Percentiles rank a stretch among this genome's conserved stretches.
phyloP scores from a whole-genome alignment of 2,329 filamentous ascomycete species.

The Colletotrichum melonis region DNA sequence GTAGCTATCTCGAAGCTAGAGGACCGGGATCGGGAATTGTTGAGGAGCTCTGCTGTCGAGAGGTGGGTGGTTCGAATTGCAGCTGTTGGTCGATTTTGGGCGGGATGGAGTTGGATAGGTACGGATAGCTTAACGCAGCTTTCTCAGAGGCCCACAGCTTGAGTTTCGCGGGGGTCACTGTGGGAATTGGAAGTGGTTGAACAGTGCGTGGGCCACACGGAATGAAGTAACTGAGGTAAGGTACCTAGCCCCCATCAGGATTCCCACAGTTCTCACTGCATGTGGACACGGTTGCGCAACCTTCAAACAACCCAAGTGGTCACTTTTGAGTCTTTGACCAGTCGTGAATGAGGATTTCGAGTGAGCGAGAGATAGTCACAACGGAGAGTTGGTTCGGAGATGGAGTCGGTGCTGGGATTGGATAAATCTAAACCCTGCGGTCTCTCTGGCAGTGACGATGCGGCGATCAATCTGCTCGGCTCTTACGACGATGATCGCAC shows the following conservation, averaged over 20 bases:
- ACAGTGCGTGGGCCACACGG: background rate
- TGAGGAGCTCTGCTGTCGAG: slow-evolving; percentile 2
- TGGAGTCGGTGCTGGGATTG: background rate
- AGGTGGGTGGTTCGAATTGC: background rate
- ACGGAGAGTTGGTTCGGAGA: background rate
- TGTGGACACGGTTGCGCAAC: slow-evolving; percentile 32
- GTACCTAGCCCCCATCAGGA: background rate
- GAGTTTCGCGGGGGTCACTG: slow-evolving; percentile 7
- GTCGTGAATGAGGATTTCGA: too few relatives aligned
- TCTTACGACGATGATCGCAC: background rate
- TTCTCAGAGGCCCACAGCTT: background rate
- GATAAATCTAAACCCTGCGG: background rate
- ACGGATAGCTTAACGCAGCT: background rate
- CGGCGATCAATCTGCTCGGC: background rate
- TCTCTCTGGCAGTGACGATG: background rate
- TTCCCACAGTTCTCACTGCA: background rate
- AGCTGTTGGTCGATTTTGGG: background rate
- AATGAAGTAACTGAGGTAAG: too few relatives aligned
- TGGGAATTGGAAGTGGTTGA: slow-evolving; percentile 7
- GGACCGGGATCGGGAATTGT: background rate
- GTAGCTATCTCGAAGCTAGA: background rate
- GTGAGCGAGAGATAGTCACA: background rate
- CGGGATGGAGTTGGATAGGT: background rate
- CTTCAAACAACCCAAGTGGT: background rate
- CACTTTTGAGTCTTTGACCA: background rate